phyloP scores from a whole-genome alignment of 1,284 basidiomycete species.

The Sanghuangporus weigelae region DNA sequence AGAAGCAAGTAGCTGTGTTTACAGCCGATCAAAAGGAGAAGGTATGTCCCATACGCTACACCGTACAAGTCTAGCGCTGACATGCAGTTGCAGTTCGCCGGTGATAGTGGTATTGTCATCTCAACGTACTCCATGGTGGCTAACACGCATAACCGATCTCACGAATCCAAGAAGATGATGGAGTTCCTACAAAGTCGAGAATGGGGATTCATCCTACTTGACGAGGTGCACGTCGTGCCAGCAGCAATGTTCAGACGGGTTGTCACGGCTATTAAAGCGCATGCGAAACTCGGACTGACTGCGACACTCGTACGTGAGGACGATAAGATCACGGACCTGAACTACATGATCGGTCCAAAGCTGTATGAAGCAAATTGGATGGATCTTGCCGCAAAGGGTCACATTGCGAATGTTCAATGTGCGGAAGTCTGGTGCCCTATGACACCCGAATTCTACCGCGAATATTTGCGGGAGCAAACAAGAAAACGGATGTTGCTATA shows the following conservation, averaged over 20 bases:
- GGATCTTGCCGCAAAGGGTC: conserved; percentile 98
- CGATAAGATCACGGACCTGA: conserved; percentile 97
- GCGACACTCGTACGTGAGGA: conserved; percentile 98
- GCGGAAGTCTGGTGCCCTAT: conserved; percentile 99
- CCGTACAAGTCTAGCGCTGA: neutral
- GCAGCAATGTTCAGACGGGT: conserved; percentile 96
- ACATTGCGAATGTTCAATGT: conserved; percentile 99
- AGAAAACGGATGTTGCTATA: conserved; percentile 95
- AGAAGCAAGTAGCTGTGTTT: conserved; percentile 92
- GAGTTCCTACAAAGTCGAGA: conserved; percentile 92
- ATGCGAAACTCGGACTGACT: conserved; percentile 93
- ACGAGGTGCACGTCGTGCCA: conserved; percentile 97
- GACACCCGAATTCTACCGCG: conserved; percentile 99
- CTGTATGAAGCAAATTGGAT: conserved; percentile 99
- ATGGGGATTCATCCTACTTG: conserved; percentile 91
- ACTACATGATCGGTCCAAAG: conserved; percentile 99
- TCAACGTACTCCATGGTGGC: conserved; percentile 99
- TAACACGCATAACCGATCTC: conserved; percentile 91
- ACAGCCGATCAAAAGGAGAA: conserved; percentile 96
- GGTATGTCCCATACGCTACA: conserved; percentile 37
- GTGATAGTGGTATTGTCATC: conserved; percentile 92
- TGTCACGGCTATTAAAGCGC: conserved; percentile 95
- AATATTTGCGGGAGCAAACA: conserved; percentile 91
- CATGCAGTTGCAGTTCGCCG: conserved; percentile 63
- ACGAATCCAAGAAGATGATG: conserved; percentile 99